These are phyloP conservation scores for Naganishia albida DNA, from an alignment of 1,284 basidiomycete species.

Conservation along the genomic window DNA sequence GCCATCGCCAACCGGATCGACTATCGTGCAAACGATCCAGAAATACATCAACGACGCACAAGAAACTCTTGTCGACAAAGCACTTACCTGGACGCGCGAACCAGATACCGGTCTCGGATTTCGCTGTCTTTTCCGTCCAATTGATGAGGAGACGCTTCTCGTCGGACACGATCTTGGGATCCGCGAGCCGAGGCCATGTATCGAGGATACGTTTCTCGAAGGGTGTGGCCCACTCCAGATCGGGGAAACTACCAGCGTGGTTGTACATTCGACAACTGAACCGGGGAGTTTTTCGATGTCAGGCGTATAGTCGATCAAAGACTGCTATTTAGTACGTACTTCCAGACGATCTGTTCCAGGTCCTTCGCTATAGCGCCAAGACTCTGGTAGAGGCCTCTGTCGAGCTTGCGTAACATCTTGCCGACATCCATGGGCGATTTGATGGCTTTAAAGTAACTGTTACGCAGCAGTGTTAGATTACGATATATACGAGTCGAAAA, in stretches of 20 bases:
- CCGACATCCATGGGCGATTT: slow-evolving; percentile 90
- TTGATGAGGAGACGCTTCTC: slow-evolving; percentile 80
- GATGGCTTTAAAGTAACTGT: slow-evolving; percentile 77
- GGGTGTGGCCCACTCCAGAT: slow-evolving; percentile 69
- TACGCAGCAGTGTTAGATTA: background rate
- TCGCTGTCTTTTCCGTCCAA: slow-evolving; percentile 69
- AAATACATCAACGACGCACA: slow-evolving; percentile 17
- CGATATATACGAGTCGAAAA: too few relatives aligned
- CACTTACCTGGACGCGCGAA: slow-evolving; percentile 34
- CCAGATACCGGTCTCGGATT: slow-evolving; percentile 76
- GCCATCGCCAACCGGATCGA: slow-evolving; percentile 47
- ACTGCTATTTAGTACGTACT: slow-evolving; percentile 56
- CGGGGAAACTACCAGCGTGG: slow-evolving; percentile 62
- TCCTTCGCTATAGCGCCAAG: slow-evolving; percentile 83
- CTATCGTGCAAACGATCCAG: slow-evolving; percentile 21
- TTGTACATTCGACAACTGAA: slow-evolving; percentile 76
- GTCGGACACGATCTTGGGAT: slow-evolving; percentile 70
- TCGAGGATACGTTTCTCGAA: slow-evolving; percentile 76
- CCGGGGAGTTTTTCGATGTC: background rate
- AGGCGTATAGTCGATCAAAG: slow-evolving; percentile 33
- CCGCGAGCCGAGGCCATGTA: slow-evolving; percentile 80
- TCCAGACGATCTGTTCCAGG: slow-evolving; percentile 79
- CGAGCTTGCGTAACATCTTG: slow-evolving; percentile 75
- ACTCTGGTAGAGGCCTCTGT: slow-evolving; percentile 66
- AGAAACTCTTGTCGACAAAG: slow-evolving; percentile 2